phyloP scores from a whole-genome alignment of 2,329 filamentous ascomycete species.

The Clonostachys rhizophaga region DNA sequence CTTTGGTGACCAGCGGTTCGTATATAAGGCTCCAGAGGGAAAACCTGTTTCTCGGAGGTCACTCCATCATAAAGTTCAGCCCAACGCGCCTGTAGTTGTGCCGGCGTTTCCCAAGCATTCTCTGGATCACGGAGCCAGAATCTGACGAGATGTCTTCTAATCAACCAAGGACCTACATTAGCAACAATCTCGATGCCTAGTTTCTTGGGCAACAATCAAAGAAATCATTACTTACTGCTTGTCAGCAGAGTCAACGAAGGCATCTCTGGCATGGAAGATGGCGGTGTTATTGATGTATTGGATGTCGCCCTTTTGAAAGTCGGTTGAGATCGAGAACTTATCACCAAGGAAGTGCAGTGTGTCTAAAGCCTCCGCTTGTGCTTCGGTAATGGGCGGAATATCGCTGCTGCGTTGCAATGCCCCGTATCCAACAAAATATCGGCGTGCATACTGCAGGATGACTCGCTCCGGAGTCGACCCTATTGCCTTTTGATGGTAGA shows the following conservation, averaged over 20 bases:
- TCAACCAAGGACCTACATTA: not conserved
- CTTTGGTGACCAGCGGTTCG: conserved; percentile 12
- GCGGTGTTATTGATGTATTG: conserved; percentile 51
- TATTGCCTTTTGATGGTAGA: conserved; percentile 49
- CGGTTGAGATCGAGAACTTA: conserved; percentile 34
- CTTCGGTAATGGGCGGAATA: conserved; percentile 52
- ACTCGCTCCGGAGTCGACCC: conserved; percentile 42
- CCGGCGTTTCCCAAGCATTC: conserved; percentile 41
- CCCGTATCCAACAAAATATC: conserved; percentile 53
- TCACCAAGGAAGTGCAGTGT: conserved; percentile 44
- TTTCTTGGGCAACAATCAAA: not conserved
- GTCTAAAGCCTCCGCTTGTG: conserved; percentile 47
- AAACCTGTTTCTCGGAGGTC: conserved; percentile 43
- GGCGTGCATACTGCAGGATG: conserved; percentile 55
- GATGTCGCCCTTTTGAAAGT: conserved; percentile 46
- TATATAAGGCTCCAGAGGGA: conserved; percentile 46
- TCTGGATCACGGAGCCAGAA: conserved; percentile 46
- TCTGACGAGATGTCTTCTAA: conserved; percentile 39
- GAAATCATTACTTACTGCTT: conserved; percentile 29
- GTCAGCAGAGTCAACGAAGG: conserved; percentile 36
- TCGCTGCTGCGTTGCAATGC: conserved; percentile 43
- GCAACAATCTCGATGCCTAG: too few species aligned
- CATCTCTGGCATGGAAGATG: conserved; percentile 46
- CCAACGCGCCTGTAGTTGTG: conserved; percentile 40
- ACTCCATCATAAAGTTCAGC: conserved; percentile 47